Evolutionary conservation across 768 basidiomycete species (phyloP).

Genomic region (Suillus subalutaceus): DNA sequence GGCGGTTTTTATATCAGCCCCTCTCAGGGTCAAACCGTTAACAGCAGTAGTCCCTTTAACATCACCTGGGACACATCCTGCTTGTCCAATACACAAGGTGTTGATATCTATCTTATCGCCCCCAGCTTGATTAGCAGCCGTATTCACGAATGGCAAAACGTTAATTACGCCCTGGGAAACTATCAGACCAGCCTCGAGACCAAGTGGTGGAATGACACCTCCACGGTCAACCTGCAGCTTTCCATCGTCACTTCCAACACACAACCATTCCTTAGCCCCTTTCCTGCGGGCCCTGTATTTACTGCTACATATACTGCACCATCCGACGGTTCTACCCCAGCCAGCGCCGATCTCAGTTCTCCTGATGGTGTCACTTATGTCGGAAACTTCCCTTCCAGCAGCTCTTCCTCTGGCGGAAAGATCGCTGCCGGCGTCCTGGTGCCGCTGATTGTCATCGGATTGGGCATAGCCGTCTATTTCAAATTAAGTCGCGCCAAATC

Average conservation of each 20-base stretch:
- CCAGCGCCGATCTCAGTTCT: constrained; percentile 43
- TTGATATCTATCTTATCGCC: constrained; percentile 74
- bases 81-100: constrained; percentile 41
- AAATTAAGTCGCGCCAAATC: constrained; percentile 52
- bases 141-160: constrained; percentile 60
- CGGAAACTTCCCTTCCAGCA: constrained; percentile 38
- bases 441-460: constrained; percentile 58
- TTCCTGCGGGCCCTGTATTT: constrained; percentile 72
- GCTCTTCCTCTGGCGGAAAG: constrained; percentile 50
- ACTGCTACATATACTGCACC: constrained; percentile 60
- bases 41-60: constrained; percentile 50
- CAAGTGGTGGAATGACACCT: constrained; percentile 71
- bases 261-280: constrained; percentile 51
- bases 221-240: constrained; percentile 55
- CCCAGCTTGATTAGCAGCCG: constrained; percentile 43
- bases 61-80: constrained; percentile 72
- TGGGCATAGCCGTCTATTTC: constrained; percentile 52
- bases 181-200: constrained; percentile 57
- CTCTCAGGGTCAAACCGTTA: constrained; percentile 45
- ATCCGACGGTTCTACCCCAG: constrained; percentile 39
- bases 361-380: constrained; percentile 43
- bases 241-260: constrained; percentile 54
- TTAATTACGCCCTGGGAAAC: constrained; percentile 50
- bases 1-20: constrained; percentile 69
- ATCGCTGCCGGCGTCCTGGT: constrained; percentile 69